These are phyloP conservation scores for Rosa hybrid DNA, from an alignment of 331 rosid genomes.

Conservation along the genomic window DNA sequence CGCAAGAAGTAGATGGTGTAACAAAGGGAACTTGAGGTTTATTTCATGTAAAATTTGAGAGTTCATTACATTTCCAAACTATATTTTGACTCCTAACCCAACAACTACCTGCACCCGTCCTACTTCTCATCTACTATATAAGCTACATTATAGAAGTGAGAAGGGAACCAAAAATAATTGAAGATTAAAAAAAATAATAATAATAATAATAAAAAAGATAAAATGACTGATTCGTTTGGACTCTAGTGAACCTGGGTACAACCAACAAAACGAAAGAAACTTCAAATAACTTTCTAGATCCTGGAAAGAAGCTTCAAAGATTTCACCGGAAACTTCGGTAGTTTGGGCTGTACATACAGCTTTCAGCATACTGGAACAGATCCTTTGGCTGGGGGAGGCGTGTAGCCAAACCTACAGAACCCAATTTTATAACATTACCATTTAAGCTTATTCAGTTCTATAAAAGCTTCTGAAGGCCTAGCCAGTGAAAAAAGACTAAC, in stretches of 20 bases:
- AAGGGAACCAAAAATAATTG: neutral
- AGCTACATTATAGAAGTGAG: slow-evolving; percentile 14
- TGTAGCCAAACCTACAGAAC: slow-evolving; percentile 71
- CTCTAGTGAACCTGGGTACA: neutral
- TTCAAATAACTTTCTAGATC: neutral
- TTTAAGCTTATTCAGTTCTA: neutral
- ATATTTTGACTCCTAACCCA: slow-evolving; percentile 14
- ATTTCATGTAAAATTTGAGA: slow-evolving; percentile 12
- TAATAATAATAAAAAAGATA: neutral
- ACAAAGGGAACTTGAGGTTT: slow-evolving; percentile 19
- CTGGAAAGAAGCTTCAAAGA: neutral
- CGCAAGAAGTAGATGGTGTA: neutral
- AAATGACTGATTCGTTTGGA: neutral
- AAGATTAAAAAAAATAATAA: slow-evolving; percentile 4
- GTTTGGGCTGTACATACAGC: slow-evolving; percentile 82
- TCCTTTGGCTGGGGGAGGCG: slow-evolving; percentile 84
- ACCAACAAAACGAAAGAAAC: neutral
- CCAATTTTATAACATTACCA: neutral
- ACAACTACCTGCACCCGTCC: slow-evolving; percentile 30
- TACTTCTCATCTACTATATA: slow-evolving; percentile 28
- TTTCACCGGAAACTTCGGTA: slow-evolving; percentile 67
- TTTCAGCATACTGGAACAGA: slow-evolving; percentile 76
- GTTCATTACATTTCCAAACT: slow-evolving; percentile 26
- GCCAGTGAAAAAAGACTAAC: slow-evolving; percentile 36
- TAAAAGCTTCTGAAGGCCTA: too few relatives aligned